Conservation (phyloP, 1,284 basidiomycete genomes). For the Athelia psychrophila region DNA sequence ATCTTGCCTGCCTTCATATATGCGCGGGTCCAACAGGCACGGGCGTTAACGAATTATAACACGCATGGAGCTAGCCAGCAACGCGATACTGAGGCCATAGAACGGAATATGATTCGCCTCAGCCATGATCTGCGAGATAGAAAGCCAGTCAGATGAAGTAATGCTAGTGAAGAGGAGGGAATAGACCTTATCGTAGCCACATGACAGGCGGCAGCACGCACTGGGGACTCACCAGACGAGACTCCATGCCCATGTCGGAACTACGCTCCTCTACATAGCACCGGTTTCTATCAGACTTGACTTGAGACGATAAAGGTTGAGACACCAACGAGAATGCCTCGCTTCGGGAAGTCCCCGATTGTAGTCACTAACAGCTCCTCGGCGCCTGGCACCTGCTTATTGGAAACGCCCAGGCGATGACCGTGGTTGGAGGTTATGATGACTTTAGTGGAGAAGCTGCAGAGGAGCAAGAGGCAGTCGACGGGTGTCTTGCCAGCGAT, state of each 20-base stretch:
- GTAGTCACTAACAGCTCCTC: constrained; percentile 65
- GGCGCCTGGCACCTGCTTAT: constrained; percentile 58
- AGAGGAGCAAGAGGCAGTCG: constrained; percentile 67
- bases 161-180: no score
- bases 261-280: constrained; percentile 52
- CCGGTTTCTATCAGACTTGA: constrained; percentile 10
- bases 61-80: constrained; percentile 2
- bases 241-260: constrained; percentile 68
- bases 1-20: constrained; percentile 54
- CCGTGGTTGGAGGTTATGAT: constrained; percentile 66
- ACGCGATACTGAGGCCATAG: no score
- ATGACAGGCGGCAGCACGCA: constrained; percentile 61
- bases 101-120: no score
- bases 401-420: constrained; percentile 61
- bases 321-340: constrained; percentile 57
- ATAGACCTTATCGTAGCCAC: constrained; percentile 70
- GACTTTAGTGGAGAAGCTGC: constrained; percentile 71
- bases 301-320: constrained; percentile 19
- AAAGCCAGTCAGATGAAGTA: no score
- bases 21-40: constrained; percentile 42
- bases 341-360: constrained; percentile 73
- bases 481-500: constrained; percentile 52
- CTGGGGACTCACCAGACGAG: constrained; percentile 65
- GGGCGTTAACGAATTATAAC: constrained; percentile 59
- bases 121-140: no score